Conservation (phyloP, 2,329 filamentous ascomycete species). For the Colletotrichum sp. region DNA sequence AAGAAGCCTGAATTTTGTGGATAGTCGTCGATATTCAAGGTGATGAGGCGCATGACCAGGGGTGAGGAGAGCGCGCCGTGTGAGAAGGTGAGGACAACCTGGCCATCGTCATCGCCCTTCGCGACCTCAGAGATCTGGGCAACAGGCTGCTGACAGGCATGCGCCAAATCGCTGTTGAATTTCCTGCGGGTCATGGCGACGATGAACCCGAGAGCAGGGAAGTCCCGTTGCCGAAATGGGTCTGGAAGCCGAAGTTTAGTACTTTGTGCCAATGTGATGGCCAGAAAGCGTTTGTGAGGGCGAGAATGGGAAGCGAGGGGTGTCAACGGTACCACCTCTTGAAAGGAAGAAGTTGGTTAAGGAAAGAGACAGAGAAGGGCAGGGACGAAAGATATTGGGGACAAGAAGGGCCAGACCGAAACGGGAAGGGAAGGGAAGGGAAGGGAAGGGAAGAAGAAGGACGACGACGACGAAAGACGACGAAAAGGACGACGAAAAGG, state of each 20-base stretch:
- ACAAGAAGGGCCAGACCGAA: neutral
- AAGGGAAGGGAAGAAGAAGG: neutral
- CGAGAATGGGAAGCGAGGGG: neutral
- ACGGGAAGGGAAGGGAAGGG: neutral
- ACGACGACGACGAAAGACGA: neutral
- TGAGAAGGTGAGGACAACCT: slow-evolving; percentile 65
- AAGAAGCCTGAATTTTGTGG: slow-evolving; percentile 43
- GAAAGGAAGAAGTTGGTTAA: neutral
- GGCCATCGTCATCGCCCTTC: slow-evolving; percentile 72
- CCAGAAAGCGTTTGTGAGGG: neutral
- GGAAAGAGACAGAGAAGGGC: rapidly evolving
- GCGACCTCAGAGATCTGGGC: slow-evolving; percentile 57
- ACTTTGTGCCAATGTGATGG: neutral
- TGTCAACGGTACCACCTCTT: neutral
- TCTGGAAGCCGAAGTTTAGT: neutral
- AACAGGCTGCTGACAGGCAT: slow-evolving; percentile 44
- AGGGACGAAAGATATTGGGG: neutral
- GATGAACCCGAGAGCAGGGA: neutral
- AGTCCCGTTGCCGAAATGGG: neutral
- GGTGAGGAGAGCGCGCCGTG: slow-evolving; percentile 27
- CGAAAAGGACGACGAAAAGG: neutral
- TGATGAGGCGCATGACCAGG: slow-evolving; percentile 28
- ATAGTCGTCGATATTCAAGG: slow-evolving; percentile 38
- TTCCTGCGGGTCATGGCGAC: slow-evolving; percentile 67
- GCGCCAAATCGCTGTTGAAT: slow-evolving; percentile 63